Base-by-base conservation (phyloP, 2,329 filamentous ascomycete species). In the Aspergillus glaucus region DNA sequence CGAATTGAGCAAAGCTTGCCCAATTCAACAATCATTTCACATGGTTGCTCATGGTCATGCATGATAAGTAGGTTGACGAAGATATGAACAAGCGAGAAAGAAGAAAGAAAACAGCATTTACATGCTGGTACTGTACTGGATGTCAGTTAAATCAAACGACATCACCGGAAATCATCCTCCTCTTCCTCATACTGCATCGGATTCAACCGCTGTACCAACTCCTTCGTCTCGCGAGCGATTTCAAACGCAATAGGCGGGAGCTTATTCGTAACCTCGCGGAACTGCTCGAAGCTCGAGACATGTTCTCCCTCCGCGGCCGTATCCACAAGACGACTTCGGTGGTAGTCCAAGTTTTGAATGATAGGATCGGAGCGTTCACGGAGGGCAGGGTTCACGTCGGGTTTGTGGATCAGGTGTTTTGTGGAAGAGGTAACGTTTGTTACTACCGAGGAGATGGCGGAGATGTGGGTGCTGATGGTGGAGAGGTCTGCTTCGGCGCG, bases 181-280 rank as follows among this genome's bases (percentile, higher is more conserved):
- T 71, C 63, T 9, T 61, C 64, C 14, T 55, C 62, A 22, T 62
- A 55, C 26, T 69, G 62, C 47, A 68, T 56, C 3, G 62, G 60
- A 46, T 79, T 75, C 28, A 78, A 66, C 30, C 72, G 66, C 21
- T 75, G 67, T 9, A 82, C 79, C 51, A 88, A 72, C 64, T 87
- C 88, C 74, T 92, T 93, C 45, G 86, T 87, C 68, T 90, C 86
- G 51, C 86, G 79, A 6, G 87, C 88, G 63, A 92, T 86, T 68
- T 89, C 86, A 68, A 94, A 94, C n/a, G 88, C 88, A 57, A 93
- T 83, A 2, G 88, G 88, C 9, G 88, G 88, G 45, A 95, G 72
- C 24, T 81, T 84, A 65, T 86, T 83, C 47, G 79, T 85, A 75
- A 85, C 85, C 61, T 75, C 75, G 6, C 68, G 71, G 17, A 69